A percentile compares a stretch with the other conserved stretches of the same genome.
These are phyloP conservation scores for Phytophthora brassicae DNA, from an alignment of 352 stramenopile genomes.

Conservation along the genomic window DNA sequence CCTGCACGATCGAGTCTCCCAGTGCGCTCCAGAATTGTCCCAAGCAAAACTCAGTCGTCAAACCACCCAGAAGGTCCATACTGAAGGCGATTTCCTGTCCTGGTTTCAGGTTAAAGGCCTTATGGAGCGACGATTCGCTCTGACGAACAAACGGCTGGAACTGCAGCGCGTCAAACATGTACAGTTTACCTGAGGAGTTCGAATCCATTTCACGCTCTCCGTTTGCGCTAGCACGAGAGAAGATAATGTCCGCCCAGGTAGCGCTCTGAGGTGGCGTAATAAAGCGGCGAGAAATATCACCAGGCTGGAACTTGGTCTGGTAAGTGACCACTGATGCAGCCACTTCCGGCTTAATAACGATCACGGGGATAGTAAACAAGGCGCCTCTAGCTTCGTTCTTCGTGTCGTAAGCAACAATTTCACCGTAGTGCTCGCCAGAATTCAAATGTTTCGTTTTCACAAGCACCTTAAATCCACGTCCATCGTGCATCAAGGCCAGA, in stretches of 20 bases:
- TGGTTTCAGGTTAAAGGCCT: slow-evolving; percentile 67
- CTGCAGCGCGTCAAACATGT: slow-evolving; percentile 89
- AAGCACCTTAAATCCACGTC: slow-evolving; percentile 88
- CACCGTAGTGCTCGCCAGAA: slow-evolving; percentile 82
- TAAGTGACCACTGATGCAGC: slow-evolving; percentile 39
- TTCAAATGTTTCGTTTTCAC: slow-evolving; percentile 85
- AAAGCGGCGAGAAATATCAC: slow-evolving; percentile 80
- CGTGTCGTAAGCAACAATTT: slow-evolving; percentile 83
- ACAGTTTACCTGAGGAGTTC: slow-evolving; percentile 71
- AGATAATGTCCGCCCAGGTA: slow-evolving; percentile 86
- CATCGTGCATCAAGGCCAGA: slow-evolving; percentile 87
- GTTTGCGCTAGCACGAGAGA: slow-evolving; percentile 50
- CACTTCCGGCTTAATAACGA: slow-evolving; percentile 83
- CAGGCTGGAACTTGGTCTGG: slow-evolving; percentile 56
- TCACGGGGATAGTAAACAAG: slow-evolving; percentile 92
- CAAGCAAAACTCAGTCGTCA: slow-evolving; percentile 89
- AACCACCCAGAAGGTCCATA: slow-evolving; percentile 68
- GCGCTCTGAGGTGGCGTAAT: slow-evolving; percentile 73
- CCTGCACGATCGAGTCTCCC: slow-evolving; percentile 75
- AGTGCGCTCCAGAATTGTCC: slow-evolving; percentile 91
- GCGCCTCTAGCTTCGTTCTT: slow-evolving; percentile 59
- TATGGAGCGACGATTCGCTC: slow-evolving; percentile 68
- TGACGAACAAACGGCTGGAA: slow-evolving; percentile 87
- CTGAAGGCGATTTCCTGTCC: slow-evolving; percentile 68
- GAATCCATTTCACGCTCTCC: slow-evolving; percentile 54